Evolutionary conservation across 306 rosid species (phyloP).

Genomic region (Begonia fuchsioides): DNA sequence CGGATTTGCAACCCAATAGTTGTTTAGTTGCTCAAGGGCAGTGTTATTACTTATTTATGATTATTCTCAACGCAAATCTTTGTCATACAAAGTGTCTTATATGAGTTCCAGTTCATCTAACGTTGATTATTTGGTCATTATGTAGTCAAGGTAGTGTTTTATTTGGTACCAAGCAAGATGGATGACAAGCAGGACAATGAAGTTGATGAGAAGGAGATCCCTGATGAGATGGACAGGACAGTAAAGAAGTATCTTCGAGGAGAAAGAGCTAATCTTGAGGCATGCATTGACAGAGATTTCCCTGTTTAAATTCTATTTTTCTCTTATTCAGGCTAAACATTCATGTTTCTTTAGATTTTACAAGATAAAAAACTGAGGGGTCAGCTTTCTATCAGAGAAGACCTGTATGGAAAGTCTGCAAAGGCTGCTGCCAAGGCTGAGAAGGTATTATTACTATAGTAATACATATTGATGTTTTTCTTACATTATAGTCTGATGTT

Average conservation of each 20-base stretch:
- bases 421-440: conserved; percentile 67
- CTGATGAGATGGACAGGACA: too few species aligned
- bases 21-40: too few species aligned
- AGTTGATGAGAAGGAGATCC: conserved; percentile 3
- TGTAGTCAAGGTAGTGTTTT: too few species aligned
- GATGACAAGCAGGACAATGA: conserved; percentile 9
- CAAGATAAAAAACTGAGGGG: conserved; percentile 66
- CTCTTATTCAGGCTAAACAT: not conserved
- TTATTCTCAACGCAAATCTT: too few species aligned
- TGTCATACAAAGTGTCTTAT: too few species aligned
- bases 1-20: too few species aligned
- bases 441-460: conserved; percentile 28
- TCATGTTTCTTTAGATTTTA: conserved; percentile 29
- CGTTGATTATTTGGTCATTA: too few species aligned
- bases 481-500: not conserved
- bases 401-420: conserved; percentile 47
- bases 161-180: conserved; percentile 10
- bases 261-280: conserved; percentile 19
- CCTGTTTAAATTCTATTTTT: conserved; percentile 1
- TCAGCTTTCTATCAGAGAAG: conserved; percentile 50
- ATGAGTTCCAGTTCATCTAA: too few species aligned
- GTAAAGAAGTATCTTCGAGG: too few species aligned
- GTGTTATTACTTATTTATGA: too few species aligned
- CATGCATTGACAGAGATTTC: conserved; percentile 9
- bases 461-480: not conserved